Base-by-base conservation (phyloP, 805 yeast species). In the Lipomyces orientalis region DNA sequence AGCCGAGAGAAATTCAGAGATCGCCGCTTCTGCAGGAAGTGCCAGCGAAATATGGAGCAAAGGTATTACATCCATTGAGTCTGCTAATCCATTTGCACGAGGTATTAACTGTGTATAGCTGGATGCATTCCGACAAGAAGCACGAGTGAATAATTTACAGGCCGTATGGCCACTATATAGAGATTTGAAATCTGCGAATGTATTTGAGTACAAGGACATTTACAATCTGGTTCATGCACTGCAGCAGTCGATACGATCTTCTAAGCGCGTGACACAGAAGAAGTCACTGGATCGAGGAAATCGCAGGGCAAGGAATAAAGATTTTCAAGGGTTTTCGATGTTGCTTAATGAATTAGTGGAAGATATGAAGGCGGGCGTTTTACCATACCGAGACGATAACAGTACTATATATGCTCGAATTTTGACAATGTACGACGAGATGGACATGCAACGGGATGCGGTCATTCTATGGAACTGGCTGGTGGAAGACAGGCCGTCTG, bases 381-480 rank as follows among this genome's bases (percentile, higher is more conserved):
- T 43, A n/a, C 22, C 49, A 43, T 8, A 43, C 49, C 49, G n/a
- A n/a, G 49, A 43, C n/a, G 9, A n/a, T 9, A 43, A 43, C 49
- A 43, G 49, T 43, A 43, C 49, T 0, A 43, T 43, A 43, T 43
- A 43, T 4, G 49, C n/a, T 43, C 19, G 49, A 22, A n/a, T 43
- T 16, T 14, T 43, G 49, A 43, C 63, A 12, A 31, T 54, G 9
- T 61, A 54, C 46, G 58, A 64, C 37, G 68, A 67, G 56, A 43
- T 49, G 25, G 52, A 29, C 3, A 39, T 52, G 43, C 60, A 59
- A 25, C 55, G 37, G 31, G 46, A 54, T 29, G 69, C 62, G 4
- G 37, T 51, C 16, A 58, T 49, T 29, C 29, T 60, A n/a, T 68
- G 69, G 66, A 49, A 52, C 12, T 68, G 66, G 66, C 9, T 61